Base-by-base conservation (phyloP, 2,329 filamentous ascomycete species). In the Sporothrix mexicana region DNA sequence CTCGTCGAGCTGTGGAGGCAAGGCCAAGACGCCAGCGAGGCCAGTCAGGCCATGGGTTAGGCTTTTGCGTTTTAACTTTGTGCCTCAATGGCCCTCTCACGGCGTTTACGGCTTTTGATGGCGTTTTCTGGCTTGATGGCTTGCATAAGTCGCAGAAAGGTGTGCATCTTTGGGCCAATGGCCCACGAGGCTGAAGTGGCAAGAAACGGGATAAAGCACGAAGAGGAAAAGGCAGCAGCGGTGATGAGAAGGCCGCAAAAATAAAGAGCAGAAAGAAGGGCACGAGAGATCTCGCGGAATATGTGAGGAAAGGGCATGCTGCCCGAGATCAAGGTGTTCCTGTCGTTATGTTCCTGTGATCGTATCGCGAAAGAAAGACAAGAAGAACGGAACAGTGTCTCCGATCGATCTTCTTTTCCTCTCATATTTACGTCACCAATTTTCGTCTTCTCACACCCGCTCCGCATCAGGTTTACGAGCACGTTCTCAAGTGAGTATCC, bases 101-200 rank as follows among this genome's bases (percentile, higher is more conserved):
- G 30, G 30, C 30, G 5, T 36, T 36, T 36, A 36, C 30, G 30
- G 30, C 30, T 36, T 36, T 36, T 36, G 30, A 4, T 36, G 30
- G 30, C 30, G 30, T 7, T 36, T 36, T 36, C 30, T 36, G 7
- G 30, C 30, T 36, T 36, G 30, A 36, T 36, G 30, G 30, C 30
- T 36, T 36, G 30, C 13, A 9, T 23, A 20, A 55, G 10, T n/a
- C 51, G 4, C 51, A 55, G 13, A 55, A 55, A 12, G 51, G 9
- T 55, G 20, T 10, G 13, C 23, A 17, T 12, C 10, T 7, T 17
- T 15, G 25, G 53, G 20, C 23, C 10, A 15, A 10, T 30, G 53
- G 55, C 55, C 55, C 55, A 59, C 55, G 55, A 59, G 55, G 55
- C 55, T 59, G 55, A 59, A 59, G 55, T 36, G 25, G 25, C 55